phyloP scores from a whole-genome alignment of 179 eudicot genomes.

The Drosera spatulata region DNA sequence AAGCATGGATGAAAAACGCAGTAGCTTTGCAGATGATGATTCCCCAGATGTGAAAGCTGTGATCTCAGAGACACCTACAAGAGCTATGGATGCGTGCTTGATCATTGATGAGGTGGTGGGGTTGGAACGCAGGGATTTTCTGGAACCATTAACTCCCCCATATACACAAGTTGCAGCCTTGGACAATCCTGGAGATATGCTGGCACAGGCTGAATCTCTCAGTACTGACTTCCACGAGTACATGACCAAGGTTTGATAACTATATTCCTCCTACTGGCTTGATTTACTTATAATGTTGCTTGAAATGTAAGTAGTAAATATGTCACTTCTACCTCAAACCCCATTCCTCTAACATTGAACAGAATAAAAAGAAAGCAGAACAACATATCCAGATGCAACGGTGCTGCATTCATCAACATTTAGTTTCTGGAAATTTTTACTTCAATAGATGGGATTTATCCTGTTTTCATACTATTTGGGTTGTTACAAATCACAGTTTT shows the following conservation, averaged over 20 bases:
- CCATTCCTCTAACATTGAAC: too few species aligned
- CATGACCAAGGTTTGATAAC: conserved; percentile 37
- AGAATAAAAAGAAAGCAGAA: too few species aligned
- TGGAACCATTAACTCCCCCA: conserved; percentile 12
- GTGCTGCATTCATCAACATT: too few species aligned
- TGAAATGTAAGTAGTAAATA: too few species aligned
- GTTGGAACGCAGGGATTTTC: conserved; percentile 14
- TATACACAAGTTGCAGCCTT: conserved; percentile 11
- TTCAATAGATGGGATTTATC: too few species aligned
- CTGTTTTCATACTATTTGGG: too few species aligned
- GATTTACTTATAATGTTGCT: too few species aligned
- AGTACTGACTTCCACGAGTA: conserved; percentile 14
- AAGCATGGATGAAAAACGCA: conserved; percentile 14
- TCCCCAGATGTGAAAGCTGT: conserved; percentile 26
- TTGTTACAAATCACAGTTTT: too few species aligned
- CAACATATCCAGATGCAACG: too few species aligned
- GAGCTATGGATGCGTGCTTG: conserved; percentile 16
- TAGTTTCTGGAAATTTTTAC: too few species aligned
- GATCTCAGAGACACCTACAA: conserved; percentile 16
- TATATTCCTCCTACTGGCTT: too few species aligned
- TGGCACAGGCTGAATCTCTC: conserved; percentile 14
- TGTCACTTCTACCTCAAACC: too few species aligned
- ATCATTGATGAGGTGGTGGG: conserved; percentile 17
- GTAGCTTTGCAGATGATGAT: conserved; percentile 17
- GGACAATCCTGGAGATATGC: conserved; percentile 9